phyloP scores from a whole-genome alignment of 2,329 filamentous ascomycete species.

The Colletotrichum gloeosporioides region DNA sequence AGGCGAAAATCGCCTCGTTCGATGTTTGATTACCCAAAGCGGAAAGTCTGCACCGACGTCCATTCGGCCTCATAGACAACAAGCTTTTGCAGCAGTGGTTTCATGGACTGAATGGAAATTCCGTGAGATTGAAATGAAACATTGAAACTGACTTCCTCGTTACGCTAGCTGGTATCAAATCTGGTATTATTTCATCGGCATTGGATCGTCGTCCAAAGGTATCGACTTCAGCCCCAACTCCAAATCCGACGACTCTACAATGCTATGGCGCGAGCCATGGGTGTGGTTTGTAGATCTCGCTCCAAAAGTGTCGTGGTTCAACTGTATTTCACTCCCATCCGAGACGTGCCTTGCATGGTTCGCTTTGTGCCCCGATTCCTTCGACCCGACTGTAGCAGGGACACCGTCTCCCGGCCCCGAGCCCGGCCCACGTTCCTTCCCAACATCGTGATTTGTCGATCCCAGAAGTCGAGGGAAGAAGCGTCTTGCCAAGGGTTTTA shows the following conservation, averaged over 20 bases:
- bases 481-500: conserved; percentile 27
- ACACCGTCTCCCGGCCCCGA: not conserved
- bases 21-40: not conserved
- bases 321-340: not conserved
- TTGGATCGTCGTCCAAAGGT: not conserved
- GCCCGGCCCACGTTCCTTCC: not conserved
- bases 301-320: not conserved
- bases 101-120: not conserved
- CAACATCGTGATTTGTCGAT: not conserved
- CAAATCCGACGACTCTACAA: not conserved
- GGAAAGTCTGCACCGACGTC: not conserved
- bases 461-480: conserved; percentile 30
- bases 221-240: not conserved
- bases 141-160: not conserved
- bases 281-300: not conserved
- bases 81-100: not conserved
- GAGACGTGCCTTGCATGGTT: not conserved
- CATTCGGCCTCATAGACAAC: not conserved
- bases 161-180: not conserved
- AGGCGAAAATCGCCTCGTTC: not conserved
- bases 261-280: not conserved
- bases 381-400: not conserved
- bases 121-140: not conserved
- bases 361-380: not conserved
- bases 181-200: not conserved